Evolutionary conservation across 2,329 filamentous ascomycete species (phyloP).

Genomic region (Macrophomina pseudophaseolina): DNA sequence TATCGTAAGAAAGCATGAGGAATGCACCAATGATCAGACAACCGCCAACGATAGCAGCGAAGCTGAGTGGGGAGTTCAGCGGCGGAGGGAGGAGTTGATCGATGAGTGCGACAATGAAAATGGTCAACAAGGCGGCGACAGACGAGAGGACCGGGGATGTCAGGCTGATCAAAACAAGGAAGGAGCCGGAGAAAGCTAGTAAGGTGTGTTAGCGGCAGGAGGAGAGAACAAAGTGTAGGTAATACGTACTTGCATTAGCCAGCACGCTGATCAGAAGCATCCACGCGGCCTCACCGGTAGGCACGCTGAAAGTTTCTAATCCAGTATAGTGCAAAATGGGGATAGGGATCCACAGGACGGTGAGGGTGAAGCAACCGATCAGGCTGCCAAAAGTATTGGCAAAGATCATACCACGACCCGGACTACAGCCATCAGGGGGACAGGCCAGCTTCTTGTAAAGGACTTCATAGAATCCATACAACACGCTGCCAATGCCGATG

Average conservation of each 20-base stretch:
- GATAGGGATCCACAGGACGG: conserved; percentile 89
- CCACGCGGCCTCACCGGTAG: conserved; percentile 76
- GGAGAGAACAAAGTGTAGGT: conserved; percentile 12
- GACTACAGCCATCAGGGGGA: conserved; percentile 83
- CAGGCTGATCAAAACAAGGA: conserved; percentile 88
- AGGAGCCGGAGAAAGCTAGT: conserved; percentile 81
- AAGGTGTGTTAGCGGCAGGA: background rate
- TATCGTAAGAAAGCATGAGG: conserved; percentile 84
- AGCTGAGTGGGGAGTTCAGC: conserved; percentile 72
- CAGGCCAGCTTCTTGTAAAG: conserved; percentile 93
- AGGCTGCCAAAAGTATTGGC: conserved; percentile 89
- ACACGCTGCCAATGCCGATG: conserved; percentile 86
- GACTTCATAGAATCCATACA: conserved; percentile 97
- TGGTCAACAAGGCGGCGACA: conserved; percentile 91
- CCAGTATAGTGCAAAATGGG: conserved; percentile 80
- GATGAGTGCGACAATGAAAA: conserved; percentile 92
- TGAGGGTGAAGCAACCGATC: conserved; percentile 84
- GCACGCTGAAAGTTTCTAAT: conserved; percentile 82
- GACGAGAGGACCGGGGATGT: conserved; percentile 92
- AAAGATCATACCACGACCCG: conserved; percentile 92
- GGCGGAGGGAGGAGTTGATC: conserved; percentile 80
- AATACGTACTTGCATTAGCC: conserved; percentile 74
- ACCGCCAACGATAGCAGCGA: conserved; percentile 80
- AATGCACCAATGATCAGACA: conserved; percentile 88
- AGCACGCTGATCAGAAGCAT: conserved; percentile 81